phyloP scores from a whole-genome alignment of 805 yeast species.

The Pichia sporocuriosa region DNA sequence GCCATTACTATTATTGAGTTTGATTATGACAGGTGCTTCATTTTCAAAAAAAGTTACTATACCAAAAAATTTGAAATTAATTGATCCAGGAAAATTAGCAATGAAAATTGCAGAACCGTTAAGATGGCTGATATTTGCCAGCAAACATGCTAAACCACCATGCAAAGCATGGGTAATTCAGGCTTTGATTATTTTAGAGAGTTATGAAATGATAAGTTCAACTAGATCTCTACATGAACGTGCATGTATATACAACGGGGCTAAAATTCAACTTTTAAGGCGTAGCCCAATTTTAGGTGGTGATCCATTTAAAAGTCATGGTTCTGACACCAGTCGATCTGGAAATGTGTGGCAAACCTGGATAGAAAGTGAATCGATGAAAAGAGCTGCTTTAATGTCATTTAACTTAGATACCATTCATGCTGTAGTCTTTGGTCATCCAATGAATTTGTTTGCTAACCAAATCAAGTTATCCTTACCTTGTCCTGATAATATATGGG shows the following conservation, averaged over 20 bases:
- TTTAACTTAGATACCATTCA: constrained; percentile 69
- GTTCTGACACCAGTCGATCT: constrained; percentile 23
- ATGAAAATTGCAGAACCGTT: constrained; percentile 36
- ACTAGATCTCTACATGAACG: constrained; percentile 42
- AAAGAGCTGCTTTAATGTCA: constrained; percentile 67
- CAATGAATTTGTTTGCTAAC: constrained; percentile 41
- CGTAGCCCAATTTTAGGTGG: constrained; percentile 42
- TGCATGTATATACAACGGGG: constrained; percentile 45
- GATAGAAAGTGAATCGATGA: constrained; percentile 71
- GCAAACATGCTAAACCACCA: constrained; percentile 39
- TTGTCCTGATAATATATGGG: constrained; percentile 52
- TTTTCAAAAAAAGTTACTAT: constrained; percentile 9
- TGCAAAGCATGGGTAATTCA: constrained; percentile 46
- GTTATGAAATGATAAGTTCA: constrained; percentile 40
- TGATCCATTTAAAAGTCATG: constrained; percentile 31
- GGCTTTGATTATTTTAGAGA: constrained; percentile 40
- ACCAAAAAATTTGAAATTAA: constrained; percentile 8
- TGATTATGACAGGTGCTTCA: constrained; percentile 51
- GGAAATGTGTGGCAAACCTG: constrained; percentile 42
- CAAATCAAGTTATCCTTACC: constrained; percentile 53
- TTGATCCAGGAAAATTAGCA: constrained; percentile 25
- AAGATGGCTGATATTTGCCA: constrained; percentile 39
- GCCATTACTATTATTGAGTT: constrained; percentile 45
- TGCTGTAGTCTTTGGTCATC: constrained; percentile 67
- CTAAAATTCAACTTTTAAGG: constrained; percentile 43